A percentile compares a stretch with the other conserved stretches of the same genome.
Evolutionary conservation across 805 yeast species (phyloP).

Genomic region (Candida vaughaniae): DNA sequence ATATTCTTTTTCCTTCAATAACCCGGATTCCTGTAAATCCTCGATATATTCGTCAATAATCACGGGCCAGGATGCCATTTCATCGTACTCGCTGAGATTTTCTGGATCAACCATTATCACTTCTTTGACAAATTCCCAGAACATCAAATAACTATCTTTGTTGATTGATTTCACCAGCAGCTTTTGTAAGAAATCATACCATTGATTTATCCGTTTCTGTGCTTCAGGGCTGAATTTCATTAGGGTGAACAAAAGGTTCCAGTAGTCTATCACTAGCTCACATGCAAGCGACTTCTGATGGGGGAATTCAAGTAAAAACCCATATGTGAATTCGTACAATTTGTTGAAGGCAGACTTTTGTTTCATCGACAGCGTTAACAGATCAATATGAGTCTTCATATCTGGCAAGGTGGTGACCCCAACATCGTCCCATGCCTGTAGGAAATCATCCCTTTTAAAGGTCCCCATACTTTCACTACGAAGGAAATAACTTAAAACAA

Average conservation of each 20-base stretch:
- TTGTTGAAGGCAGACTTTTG: slow-evolving; percentile 42
- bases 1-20: too few relatives aligned
- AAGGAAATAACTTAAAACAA: slow-evolving; percentile 69
- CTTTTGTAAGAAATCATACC: slow-evolving; percentile 56
- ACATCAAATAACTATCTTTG: slow-evolving; percentile 85
- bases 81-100: slow-evolving; percentile 60
- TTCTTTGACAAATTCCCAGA: slow-evolving; percentile 59
- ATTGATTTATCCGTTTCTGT: slow-evolving; percentile 42
- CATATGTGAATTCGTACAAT: slow-evolving; percentile 72
- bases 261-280: slow-evolving; percentile 70
- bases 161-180: slow-evolving; percentile 49
- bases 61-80: slow-evolving; percentile 89
- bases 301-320: slow-evolving; percentile 59
- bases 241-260: slow-evolving; percentile 62
- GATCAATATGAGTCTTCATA: slow-evolving; percentile 42
- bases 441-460: slow-evolving; percentile 50
- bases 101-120: slow-evolving; percentile 47
- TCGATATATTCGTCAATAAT: slow-evolving; percentile 83
- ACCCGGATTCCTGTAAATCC: slow-evolving; percentile 12
- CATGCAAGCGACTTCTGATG: slow-evolving; percentile 51
- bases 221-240: slow-evolving; percentile 10
- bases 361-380: slow-evolving; percentile 14
- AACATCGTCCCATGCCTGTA: slow-evolving; percentile 55
- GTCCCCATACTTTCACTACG: slow-evolving; percentile 66
- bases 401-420: slow-evolving; percentile 30